Evolutionary conservation across 805 yeast genomes (phyloP).

Genomic region (Kodamaea lidongshanica): DNA sequence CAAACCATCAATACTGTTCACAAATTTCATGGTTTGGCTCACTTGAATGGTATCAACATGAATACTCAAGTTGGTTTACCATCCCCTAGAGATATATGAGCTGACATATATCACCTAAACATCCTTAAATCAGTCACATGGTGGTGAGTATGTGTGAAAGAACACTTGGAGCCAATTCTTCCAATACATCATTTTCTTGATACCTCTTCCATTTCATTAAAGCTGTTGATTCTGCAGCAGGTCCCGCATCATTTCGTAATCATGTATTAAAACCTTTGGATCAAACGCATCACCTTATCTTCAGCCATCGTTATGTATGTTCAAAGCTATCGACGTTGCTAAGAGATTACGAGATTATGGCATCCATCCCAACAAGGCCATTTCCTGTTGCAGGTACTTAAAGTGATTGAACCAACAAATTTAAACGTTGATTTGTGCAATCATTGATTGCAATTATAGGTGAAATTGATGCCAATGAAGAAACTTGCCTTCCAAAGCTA

Average conservation of each 20-base stretch:
- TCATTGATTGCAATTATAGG: constrained; percentile 75
- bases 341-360: constrained; percentile 97
- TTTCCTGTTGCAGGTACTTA: constrained; percentile 97
- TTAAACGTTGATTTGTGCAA: constrained; percentile 91
- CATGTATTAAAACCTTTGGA: constrained; percentile 94
- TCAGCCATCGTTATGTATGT: constrained; percentile 83
- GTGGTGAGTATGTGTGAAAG: constrained; percentile 97
- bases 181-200: constrained; percentile 67
- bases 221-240: constrained; percentile 92
- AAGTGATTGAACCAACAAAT: constrained; percentile 98
- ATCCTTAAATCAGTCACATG: constrained; percentile 95
- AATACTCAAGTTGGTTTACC: constrained; percentile 98
- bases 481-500: constrained; percentile 56
- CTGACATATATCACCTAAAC: constrained; percentile 96
- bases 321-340: constrained; percentile 95
- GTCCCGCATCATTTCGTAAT: constrained; percentile 93
- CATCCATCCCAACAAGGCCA: constrained; percentile 95
- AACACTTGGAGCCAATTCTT: constrained; percentile 71
- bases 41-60: constrained; percentile 98
- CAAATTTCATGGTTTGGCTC: constrained; percentile 85
- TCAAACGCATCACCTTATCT: constrained; percentile 74
- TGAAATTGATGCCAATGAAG: constrained; percentile 71
- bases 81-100: constrained; percentile 95
- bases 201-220: constrained; percentile 54
- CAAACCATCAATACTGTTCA: constrained; percentile 84